A percentile compares a stretch with the other conserved stretches of the same genome.
Conservation (phyloP, 495 filamentous ascomycete genomes). For the Neurospora sp. region DNA sequence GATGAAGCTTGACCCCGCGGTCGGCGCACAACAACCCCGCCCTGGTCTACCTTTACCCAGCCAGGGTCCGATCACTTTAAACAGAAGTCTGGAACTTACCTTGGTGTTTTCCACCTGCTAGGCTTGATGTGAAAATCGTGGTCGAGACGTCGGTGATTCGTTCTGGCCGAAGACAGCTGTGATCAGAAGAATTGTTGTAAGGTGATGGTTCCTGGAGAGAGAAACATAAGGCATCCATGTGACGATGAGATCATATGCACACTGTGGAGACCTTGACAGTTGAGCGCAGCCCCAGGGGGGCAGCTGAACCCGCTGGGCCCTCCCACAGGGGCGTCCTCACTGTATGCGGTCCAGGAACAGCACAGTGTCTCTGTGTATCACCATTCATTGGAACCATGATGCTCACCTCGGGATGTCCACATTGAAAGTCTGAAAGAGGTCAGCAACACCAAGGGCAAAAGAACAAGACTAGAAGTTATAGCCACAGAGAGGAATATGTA, state of each 20-base stretch:
- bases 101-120: background rate
- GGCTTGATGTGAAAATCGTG: background rate
- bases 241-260: background rate
- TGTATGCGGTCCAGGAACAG: background rate
- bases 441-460: background rate
- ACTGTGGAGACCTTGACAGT: background rate
- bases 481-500: background rate
- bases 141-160: background rate
- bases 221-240: background rate
- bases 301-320: background rate
- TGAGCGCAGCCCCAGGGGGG: background rate
- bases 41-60: background rate
- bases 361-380: background rate
- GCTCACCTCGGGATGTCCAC: background rate
- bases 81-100: background rate
- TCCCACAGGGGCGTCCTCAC: background rate
- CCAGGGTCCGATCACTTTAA: background rate
- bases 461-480: background rate
- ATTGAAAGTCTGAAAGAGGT: background rate
- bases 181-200: background rate
- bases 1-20: background rate
- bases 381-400: background rate
- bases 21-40: background rate
- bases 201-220: background rate
- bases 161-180: background rate